These are phyloP conservation scores for Salix arbutifolia DNA, from an alignment of 345 rosid species.

Conservation along the genomic window DNA sequence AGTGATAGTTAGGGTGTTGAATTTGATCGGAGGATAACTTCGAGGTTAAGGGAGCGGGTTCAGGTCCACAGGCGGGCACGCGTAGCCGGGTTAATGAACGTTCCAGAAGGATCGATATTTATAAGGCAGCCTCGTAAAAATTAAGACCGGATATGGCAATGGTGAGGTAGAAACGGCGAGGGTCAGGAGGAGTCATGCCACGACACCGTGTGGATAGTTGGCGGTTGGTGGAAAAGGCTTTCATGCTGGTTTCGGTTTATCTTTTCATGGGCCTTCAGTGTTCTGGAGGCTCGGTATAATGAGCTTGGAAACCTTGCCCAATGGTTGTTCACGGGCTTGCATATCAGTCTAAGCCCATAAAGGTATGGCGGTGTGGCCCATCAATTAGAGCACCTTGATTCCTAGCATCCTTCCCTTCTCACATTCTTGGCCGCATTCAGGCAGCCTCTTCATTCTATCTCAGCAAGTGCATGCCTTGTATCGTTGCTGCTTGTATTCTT, in stretches of 20 bases:
- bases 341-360: background rate
- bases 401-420: too few species aligned
- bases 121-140: background rate
- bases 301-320: background rate
- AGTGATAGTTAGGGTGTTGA: background rate
- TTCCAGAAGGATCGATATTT: constrained; percentile 15
- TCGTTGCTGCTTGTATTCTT: constrained; percentile 52
- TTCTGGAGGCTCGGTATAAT: background rate
- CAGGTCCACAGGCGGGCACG: background rate
- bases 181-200: background rate
- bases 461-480: constrained; percentile 35
- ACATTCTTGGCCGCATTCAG: too few species aligned
- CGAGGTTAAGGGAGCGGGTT: background rate
- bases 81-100: background rate
- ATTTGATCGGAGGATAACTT: background rate
- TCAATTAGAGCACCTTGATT: background rate
- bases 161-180: background rate
- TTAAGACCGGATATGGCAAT: background rate
- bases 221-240: background rate
- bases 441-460: background rate
- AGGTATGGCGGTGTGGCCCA: background rate
- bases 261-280: background rate
- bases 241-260: background rate
- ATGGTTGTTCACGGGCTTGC: background rate
- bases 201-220: background rate